Evolutionary conservation across 371 early-diverging fungal genomes (phyloP).

Genomic region (Blakeslea trispora): DNA sequence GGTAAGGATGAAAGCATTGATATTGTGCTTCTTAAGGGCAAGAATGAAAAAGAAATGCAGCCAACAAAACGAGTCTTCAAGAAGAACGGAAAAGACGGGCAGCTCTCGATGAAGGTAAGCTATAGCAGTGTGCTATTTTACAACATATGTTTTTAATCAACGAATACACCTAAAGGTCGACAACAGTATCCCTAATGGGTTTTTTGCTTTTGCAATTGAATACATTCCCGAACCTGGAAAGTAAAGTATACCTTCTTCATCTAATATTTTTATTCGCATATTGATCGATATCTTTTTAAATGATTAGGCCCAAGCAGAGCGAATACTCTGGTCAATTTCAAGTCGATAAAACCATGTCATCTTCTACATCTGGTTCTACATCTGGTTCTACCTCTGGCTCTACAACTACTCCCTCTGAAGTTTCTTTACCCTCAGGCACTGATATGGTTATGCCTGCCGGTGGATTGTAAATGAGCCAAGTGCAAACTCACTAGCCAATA

Average conservation of each 20-base stretch:
- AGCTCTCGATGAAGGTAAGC: neutral
- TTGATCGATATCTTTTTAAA: no score
- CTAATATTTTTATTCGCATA: no score
- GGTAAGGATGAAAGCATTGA: neutral
- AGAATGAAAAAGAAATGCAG: neutral
- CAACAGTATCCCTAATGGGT: neutral
- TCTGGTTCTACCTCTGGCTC: no score
- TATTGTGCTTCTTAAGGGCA: neutral
- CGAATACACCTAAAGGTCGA: neutral
- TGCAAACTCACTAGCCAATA: no score
- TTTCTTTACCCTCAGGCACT: neutral
- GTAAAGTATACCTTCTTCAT: no score
- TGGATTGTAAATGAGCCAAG: no score
- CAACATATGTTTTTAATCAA: neutral
- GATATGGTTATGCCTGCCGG: no score
- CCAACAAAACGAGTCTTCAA: neutral
- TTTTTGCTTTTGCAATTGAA: neutral
- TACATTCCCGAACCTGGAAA: neutral
- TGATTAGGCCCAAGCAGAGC: no score
- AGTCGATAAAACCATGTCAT: neutral
- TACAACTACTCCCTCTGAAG: neutral
- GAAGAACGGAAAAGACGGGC: neutral
- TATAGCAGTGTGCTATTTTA: neutral
- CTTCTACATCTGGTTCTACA: neutral
- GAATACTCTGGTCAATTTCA: neutral